These are phyloP conservation scores for Vitis hybrid DNA, from an alignment of 177 flowering plant genomes.

Conservation along the genomic window DNA sequence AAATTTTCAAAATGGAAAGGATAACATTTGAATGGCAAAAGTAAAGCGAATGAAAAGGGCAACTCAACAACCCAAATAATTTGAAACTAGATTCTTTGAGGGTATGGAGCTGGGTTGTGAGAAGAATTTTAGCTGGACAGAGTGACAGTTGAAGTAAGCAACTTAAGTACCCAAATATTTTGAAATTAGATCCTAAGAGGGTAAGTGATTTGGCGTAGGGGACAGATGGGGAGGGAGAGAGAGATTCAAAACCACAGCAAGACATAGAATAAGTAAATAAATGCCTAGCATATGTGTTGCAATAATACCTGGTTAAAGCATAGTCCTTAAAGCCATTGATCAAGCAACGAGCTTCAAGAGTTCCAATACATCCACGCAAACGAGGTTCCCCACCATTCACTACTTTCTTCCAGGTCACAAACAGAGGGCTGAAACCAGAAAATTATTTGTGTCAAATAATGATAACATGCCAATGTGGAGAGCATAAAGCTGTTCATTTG, in stretches of 20 bases:
- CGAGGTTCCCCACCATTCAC: slow-evolving; percentile 93
- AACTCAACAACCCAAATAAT: too few relatives aligned
- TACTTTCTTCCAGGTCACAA: slow-evolving; percentile 97
- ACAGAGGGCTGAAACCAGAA: slow-evolving; percentile 73
- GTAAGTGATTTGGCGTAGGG: background rate
- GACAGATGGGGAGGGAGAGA: too few relatives aligned
- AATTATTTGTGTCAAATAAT: slow-evolving; percentile 12
- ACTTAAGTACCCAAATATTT: background rate
- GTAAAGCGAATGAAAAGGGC: too few relatives aligned
- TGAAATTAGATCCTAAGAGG: background rate
- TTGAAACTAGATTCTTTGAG: too few relatives aligned
- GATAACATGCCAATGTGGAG: background rate
- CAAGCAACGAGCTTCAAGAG: slow-evolving; percentile 81
- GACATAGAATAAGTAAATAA: background rate
- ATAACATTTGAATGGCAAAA: too few relatives aligned
- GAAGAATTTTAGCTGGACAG: too few relatives aligned
- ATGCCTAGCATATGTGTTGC: background rate
- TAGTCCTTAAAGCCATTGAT: slow-evolving; percentile 88
- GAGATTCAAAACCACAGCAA: background rate
- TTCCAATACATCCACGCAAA: slow-evolving; percentile 97
- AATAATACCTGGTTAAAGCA: slow-evolving; percentile 80
- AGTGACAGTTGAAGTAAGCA: too few relatives aligned
- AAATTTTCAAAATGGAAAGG: too few relatives aligned
- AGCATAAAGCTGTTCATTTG: background rate
- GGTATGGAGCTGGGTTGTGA: too few relatives aligned